Conservation (phyloP, 2,329 filamentous ascomycete species). For the Colletotrichum coccodes region DNA sequence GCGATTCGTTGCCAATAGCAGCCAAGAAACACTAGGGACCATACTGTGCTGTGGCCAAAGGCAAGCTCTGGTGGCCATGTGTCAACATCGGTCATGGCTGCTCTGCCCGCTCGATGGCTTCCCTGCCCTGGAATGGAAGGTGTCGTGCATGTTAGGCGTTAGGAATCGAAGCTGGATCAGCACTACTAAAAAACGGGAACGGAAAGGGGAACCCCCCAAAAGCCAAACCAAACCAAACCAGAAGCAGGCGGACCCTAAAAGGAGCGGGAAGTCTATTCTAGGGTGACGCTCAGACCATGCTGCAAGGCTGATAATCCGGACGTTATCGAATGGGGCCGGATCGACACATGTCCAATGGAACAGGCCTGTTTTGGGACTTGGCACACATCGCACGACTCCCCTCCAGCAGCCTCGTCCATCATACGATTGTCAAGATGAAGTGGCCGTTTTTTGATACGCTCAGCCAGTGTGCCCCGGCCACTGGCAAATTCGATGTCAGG, state of each 20-base stretch:
- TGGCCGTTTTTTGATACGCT: conserved; percentile 32
- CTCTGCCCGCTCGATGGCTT: not conserved
- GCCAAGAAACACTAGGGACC: not conserved
- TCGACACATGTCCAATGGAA: conserved; percentile 18
- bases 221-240: not conserved
- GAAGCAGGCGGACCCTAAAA: conserved; percentile 20
- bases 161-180: not conserved
- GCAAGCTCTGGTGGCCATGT: not conserved
- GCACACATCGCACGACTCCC: conserved; percentile 38
- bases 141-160: not conserved
- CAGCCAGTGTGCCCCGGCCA: conserved; percentile 29
- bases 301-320: conserved; percentile 28
- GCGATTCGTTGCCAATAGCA: not conserved
- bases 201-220: not conserved
- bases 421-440: conserved; percentile 45
- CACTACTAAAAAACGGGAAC: not conserved
- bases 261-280: conserved; percentile 31
- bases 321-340: not conserved
- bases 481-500: conserved; percentile 34
- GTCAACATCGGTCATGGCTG: not conserved
- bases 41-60: no score
- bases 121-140: not conserved
- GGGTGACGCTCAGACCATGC: conserved; percentile 2
- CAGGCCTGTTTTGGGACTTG: conserved; percentile 11
- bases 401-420: conserved; percentile 49